Evolutionary conservation across 1,284 basidiomycete genomes (phyloP), one percentile per base, ranked within the genome.

Genomic region (Cutaneotrichosporon sp.): DNA sequence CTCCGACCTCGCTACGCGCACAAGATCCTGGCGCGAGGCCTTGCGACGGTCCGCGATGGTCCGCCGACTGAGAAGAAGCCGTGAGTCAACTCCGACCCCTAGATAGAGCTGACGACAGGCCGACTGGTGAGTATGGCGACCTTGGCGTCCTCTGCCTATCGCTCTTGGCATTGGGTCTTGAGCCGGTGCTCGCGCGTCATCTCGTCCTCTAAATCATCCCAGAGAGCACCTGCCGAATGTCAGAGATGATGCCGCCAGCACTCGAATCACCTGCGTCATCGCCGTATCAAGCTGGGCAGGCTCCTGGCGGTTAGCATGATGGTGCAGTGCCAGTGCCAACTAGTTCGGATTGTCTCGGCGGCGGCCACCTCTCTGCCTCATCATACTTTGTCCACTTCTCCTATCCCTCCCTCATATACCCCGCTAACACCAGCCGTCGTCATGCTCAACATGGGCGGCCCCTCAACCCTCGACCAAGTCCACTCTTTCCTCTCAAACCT

Each of bases 401-500:
- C 13, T 16, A 4, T 42, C 42, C 51, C 30, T 8, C 51, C 22
- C 4, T 26, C 26, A 26, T 26, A 26, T 31, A 16, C 7, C 18
- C 50, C 7, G 1, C 38, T 65, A 30, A 65, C 65, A 1, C 8
- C 62, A 90, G 96, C 90, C 47, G 86, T 99, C 65, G 91, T 99
- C 38, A 91, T 99, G 90, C 85, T 99, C 83, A 99, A 98, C 82
- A 98, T 99, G 96, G 96, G 96, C 55, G 96, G 96, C 0, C 96
- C 96, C 11, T 87, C 90, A 49, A 97, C 92, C 90, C 87, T 92
- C 52, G 82, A 87, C 30, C 91, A 93, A 82, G 94, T 93, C 6
- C 84, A 91, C 75, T 87, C 89, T 81, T 99, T 98, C 80, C 86
- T 99, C 67, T 92, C 88, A 69, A 91, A 94, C 69, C 86, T 99